These are phyloP conservation scores for Pulveroboletus ravenelii DNA, from an alignment of 768 basidiomycete species.

Conservation along the genomic window DNA sequence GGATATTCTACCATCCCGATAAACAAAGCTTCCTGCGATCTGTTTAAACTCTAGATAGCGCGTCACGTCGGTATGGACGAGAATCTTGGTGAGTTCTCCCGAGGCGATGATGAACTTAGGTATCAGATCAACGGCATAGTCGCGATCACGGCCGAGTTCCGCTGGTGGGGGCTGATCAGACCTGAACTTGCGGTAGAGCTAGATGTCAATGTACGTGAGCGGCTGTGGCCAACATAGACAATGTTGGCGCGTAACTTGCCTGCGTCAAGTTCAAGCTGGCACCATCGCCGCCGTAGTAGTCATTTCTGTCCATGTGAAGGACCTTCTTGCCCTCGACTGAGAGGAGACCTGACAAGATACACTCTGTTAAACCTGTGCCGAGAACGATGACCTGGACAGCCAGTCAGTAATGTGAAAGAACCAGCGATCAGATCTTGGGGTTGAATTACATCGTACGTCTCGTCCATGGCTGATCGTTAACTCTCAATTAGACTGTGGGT, in stretches of 20 bases:
- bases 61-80: slow-evolving; percentile 98
- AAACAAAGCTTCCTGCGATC: slow-evolving; percentile 97
- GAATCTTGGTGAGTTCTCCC: slow-evolving; percentile 95
- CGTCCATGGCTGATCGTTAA: slow-evolving; percentile 71
- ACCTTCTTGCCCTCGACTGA: slow-evolving; percentile 99
- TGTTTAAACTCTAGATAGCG: slow-evolving; percentile 99
- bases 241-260: slow-evolving; percentile 42
- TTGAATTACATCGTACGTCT: slow-evolving; percentile 85
- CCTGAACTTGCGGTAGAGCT: slow-evolving; percentile 97
- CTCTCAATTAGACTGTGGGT: slow-evolving; percentile 9
- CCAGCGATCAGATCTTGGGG: slow-evolving; percentile 14
- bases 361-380: slow-evolving; percentile 97
- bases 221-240: not conserved
- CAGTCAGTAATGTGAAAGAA: slow-evolving; percentile 12
- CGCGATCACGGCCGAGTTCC: slow-evolving; percentile 92
- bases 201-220: slow-evolving; percentile 22
- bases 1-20: slow-evolving; percentile 92
- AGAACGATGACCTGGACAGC: slow-evolving; percentile 73
- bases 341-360: slow-evolving; percentile 94
- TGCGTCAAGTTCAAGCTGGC: slow-evolving; percentile 97
- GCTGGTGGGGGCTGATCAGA: slow-evolving; percentile 67
- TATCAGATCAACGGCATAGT: slow-evolving; percentile 96
- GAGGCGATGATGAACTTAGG: slow-evolving; percentile 99
- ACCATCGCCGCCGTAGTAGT: slow-evolving; percentile 98
- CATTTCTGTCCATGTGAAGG: slow-evolving; percentile 97